Conservation (phyloP, 208 protist genomes). For the Leishmania major region DNA sequence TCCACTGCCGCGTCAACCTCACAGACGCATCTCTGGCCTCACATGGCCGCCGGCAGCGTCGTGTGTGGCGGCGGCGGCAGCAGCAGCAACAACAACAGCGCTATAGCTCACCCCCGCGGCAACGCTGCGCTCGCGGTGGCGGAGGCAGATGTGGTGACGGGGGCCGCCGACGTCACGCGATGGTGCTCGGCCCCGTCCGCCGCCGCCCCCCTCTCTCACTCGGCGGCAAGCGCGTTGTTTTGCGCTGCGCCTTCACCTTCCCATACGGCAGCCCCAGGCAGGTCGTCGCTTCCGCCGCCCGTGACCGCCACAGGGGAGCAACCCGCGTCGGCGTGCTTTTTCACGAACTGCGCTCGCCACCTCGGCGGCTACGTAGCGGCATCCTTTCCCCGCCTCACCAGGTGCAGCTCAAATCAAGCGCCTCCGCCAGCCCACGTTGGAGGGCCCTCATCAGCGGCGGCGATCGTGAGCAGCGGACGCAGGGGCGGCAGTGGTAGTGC, state of each 20-base stretch:
- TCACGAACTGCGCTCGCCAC: slow-evolving; percentile 16
- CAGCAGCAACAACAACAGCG: slow-evolving; percentile 1
- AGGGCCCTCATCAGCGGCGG: neutral
- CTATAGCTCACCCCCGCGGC: neutral
- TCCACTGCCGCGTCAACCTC: neutral
- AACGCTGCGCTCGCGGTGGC: neutral
- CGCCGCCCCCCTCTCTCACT: neutral
- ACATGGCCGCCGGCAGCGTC: neutral
- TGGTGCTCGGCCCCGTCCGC: neutral
- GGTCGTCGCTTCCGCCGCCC: neutral
- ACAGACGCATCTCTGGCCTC: slow-evolving; percentile 2
- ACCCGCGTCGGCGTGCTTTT: neutral
- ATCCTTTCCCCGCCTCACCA: neutral
- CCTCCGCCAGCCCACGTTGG: slow-evolving; percentile 2
- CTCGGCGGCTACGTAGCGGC: slow-evolving; percentile 14
- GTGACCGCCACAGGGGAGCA: slow-evolving; percentile 1
- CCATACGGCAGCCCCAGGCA: neutral
- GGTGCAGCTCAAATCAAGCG: neutral
- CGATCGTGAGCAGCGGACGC: neutral
- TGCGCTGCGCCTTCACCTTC: neutral
- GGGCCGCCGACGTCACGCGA: neutral
- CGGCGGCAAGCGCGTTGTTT: neutral
- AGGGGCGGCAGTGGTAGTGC: neutral
- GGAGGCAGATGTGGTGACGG: neutral
- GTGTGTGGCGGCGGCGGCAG: no score